These are phyloP conservation scores for Pseudogymnoascus sp. DNA, from an alignment of 2,329 filamentous ascomycete species.

Conservation along the genomic window DNA sequence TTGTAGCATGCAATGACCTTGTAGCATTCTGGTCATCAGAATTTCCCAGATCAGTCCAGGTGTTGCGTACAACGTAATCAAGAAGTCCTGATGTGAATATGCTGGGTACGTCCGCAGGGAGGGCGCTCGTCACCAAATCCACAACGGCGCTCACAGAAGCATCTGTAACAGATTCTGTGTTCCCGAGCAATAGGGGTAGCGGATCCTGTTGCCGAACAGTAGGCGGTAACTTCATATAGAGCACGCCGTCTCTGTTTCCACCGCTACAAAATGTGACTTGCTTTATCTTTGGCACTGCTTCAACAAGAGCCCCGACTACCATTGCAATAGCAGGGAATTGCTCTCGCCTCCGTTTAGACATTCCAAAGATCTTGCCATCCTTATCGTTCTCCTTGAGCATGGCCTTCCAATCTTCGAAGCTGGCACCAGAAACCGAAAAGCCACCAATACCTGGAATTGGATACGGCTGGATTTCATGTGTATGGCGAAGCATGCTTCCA, in stretches of 20 bases:
- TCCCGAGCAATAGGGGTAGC: constrained; percentile 36
- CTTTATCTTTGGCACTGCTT: constrained; percentile 61
- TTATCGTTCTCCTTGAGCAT: constrained; percentile 46
- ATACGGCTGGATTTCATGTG: constrained; percentile 65
- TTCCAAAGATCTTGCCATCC: constrained; percentile 58
- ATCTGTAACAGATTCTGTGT: constrained; percentile 32
- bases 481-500: constrained; percentile 80
- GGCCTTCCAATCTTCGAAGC: constrained; percentile 48
- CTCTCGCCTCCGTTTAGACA: constrained; percentile 68
- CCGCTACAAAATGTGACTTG: constrained; percentile 78
- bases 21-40: constrained; percentile 50
- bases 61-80: constrained; percentile 39
- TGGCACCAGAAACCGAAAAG: constrained; percentile 55
- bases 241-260: constrained; percentile 74
- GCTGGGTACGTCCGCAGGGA: constrained; percentile 30
- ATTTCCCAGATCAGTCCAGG: constrained; percentile 45
- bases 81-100: constrained; percentile 37
- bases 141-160: constrained; percentile 11
- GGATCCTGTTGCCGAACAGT: constrained; percentile 57
- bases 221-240: constrained; percentile 61
- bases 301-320: constrained; percentile 66
- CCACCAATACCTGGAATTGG: constrained; percentile 77
- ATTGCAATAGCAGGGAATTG: constrained; percentile 81
- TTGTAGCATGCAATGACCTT: constrained; percentile 63
- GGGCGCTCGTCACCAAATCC: background rate